phyloP scores from a whole-genome alignment of 2,329 filamentous ascomycete species.

The Lanzia echinophila region DNA sequence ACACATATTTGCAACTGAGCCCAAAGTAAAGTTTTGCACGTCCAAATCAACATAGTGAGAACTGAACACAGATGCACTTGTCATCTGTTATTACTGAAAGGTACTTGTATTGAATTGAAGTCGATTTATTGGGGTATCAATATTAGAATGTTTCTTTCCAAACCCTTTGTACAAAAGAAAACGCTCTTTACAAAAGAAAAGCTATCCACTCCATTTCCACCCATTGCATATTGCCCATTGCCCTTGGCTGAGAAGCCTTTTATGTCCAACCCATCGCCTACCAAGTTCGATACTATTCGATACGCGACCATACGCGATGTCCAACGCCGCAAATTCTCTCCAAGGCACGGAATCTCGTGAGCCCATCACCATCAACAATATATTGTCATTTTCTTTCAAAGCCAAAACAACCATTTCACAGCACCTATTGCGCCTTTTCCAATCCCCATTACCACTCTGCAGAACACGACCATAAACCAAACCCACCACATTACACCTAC shows the following conservation, averaged over 20 bases:
- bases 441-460: slow-evolving; percentile 57
- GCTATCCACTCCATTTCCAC: neutral
- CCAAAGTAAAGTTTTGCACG: too few species aligned
- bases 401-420: slow-evolving; percentile 71
- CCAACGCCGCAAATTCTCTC: too few species aligned
- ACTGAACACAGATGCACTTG: too few species aligned
- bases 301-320: too few species aligned
- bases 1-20: too few species aligned
- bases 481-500: slow-evolving; percentile 91
- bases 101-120: neutral
- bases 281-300: neutral
- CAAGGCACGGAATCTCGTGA: too few species aligned
- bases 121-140: slow-evolving; percentile 9
- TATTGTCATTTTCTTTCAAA: neutral
- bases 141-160: slow-evolving; percentile 7
- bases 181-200: slow-evolving; percentile 1
- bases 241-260: neutral
- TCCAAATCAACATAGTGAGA: too few species aligned
- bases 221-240: neutral
- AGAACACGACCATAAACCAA: slow-evolving; percentile 79
- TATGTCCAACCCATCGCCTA: neutral
- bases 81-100: too few species aligned
- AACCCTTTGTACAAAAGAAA: neutral
- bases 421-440: slow-evolving; percentile 52
- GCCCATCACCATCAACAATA: too few species aligned